Conservation (phyloP, 1,284 basidiomycete genomes). For the Microbotryum silenes-acaulis region DNA sequence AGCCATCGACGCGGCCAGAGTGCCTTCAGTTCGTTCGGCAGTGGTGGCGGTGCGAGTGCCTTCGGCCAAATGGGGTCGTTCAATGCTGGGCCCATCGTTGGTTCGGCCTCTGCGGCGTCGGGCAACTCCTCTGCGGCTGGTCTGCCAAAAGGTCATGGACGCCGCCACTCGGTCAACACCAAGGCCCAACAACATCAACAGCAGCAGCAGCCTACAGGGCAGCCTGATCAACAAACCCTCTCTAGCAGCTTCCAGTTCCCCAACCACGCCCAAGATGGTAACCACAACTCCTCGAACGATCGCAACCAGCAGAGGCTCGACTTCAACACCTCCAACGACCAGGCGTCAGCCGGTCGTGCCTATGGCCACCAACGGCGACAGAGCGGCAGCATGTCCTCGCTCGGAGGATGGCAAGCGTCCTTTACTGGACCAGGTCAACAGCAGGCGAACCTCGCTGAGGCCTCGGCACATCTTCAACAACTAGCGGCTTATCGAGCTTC, state of each 20-base stretch:
- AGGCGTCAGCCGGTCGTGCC: background rate
- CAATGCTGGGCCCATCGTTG: too few relatives aligned
- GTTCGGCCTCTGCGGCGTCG: too few relatives aligned
- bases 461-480: constrained; percentile 87
- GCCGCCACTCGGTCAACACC: constrained; percentile 90
- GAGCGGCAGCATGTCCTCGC: constrained; percentile 27
- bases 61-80: background rate
- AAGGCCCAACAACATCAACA: constrained; percentile 40
- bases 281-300: background rate
- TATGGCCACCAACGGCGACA: constrained; percentile 16
- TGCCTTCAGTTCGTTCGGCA: constrained; percentile 39
- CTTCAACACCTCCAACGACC: background rate
- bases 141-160: constrained; percentile 63
- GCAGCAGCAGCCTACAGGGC: constrained; percentile 28
- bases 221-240: constrained; percentile 31
- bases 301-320: background rate
- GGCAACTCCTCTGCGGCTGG: constrained; percentile 12
- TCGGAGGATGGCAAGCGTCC: constrained; percentile 21
- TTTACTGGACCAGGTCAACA: constrained; percentile 15
- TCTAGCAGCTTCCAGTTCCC: constrained; percentile 34
- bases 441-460: constrained; percentile 41
- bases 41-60: background rate
- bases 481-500: constrained; percentile 95
- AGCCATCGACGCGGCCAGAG: constrained; percentile 33
- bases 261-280: background rate